phyloP scores from a whole-genome alignment of 202 grass and related monocot species.

The Carex arenaria region DNA sequence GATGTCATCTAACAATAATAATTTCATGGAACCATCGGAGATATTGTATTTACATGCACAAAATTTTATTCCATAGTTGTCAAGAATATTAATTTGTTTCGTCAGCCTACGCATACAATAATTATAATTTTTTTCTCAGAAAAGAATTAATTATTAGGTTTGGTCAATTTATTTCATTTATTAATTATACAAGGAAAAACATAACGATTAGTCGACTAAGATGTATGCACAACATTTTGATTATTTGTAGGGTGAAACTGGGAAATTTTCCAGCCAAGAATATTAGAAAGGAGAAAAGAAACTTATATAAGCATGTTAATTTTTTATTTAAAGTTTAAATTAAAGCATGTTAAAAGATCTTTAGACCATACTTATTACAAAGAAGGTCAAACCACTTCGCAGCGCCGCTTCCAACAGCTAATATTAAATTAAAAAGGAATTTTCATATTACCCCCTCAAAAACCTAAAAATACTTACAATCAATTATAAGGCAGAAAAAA shows the following conservation, averaged over 20 bases:
- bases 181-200: neutral
- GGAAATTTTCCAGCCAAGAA: neutral
- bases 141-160: neutral
- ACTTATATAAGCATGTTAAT: neutral
- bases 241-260: neutral
- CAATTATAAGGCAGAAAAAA: neutral
- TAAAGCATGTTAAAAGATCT: neutral
- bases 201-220: neutral
- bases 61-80: no score
- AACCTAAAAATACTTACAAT: neutral
- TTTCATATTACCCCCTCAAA: neutral
- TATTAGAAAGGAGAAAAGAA: neutral
- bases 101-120: no score
- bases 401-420: slow-evolving; percentile 16
- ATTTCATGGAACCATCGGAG: no score
- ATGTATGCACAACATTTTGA: neutral
- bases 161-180: neutral
- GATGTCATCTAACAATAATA: no score
- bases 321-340: neutral
- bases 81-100: no score
- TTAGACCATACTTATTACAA: neutral
- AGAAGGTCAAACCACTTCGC: slow-evolving; percentile 12
- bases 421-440: neutral
- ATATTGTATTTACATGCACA: no score
- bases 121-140: no score